Evolutionary conservation across 1,284 basidiomycete genomes (phyloP).

Genomic region (Chalciporus sp.): DNA sequence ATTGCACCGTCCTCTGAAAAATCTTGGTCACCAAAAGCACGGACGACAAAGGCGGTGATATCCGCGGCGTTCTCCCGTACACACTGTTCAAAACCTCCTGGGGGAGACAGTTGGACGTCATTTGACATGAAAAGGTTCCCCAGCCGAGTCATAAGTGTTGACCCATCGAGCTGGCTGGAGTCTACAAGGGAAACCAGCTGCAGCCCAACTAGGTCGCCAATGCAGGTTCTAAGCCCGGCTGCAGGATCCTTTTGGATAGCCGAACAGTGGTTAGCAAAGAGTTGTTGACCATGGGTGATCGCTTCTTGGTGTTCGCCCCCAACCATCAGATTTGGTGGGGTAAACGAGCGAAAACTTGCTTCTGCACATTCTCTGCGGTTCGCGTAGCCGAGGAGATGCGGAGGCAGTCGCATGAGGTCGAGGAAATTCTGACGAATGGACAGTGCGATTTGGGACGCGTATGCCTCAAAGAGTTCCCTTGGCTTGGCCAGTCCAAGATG

Average conservation of each 20-base stretch:
- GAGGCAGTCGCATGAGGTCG: conserved; percentile 69
- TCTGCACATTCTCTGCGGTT: conserved; percentile 62
- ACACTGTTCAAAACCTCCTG: conserved; percentile 40
- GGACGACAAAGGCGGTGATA: conserved; percentile 58
- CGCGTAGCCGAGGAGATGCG: conserved; percentile 70
- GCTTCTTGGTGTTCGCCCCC: conserved; percentile 30
- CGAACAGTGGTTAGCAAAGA: conserved; percentile 67
- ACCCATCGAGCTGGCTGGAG: conserved; percentile 20
- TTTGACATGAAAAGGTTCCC: conserved; percentile 41
- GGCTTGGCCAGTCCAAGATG: conserved; percentile 71
- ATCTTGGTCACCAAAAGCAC: conserved; percentile 64
- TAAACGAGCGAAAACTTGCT: conserved; percentile 62
- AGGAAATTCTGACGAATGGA: conserved; percentile 54
- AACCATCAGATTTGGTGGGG: conserved; percentile 59
- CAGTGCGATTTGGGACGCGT: conserved; percentile 77
- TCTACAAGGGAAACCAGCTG: conserved; percentile 55
- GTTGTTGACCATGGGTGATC: conserved; percentile 42
- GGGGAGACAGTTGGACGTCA: conserved; percentile 33
- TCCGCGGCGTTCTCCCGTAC: conserved; percentile 53
- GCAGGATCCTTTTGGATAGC: conserved; percentile 51
- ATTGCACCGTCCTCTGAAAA: conserved; percentile 49
- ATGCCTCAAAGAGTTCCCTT: conserved; percentile 75
- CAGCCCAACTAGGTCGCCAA: conserved; percentile 72
- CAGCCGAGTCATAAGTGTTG: conserved; percentile 30
- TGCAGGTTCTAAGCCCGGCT: conserved; percentile 65